Conservation (phyloP, 805 yeast species). For the Starmerella asiatica region DNA sequence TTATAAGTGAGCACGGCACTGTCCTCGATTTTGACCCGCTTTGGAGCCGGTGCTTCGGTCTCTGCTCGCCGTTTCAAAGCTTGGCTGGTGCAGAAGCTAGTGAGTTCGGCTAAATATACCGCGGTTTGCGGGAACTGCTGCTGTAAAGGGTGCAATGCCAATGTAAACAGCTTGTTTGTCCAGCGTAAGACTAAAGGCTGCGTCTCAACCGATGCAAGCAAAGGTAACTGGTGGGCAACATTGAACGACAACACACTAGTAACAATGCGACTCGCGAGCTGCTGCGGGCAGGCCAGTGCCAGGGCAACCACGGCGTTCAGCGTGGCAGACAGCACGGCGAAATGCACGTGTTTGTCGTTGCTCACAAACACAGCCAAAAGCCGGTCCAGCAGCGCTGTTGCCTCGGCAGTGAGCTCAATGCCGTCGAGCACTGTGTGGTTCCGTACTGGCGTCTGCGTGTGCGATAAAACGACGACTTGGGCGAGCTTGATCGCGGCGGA, state of each 20-base stretch:
- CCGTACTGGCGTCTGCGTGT: slow-evolving; percentile 23
- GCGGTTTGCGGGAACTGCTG: slow-evolving; percentile 21
- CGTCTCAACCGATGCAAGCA: slow-evolving; percentile 20
- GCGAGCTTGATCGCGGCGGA: slow-evolving; percentile 64
- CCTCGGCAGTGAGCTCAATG: slow-evolving; percentile 51
- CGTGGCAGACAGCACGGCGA: slow-evolving; percentile 50
- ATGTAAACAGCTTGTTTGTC: slow-evolving; percentile 18
- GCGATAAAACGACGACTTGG: slow-evolving; percentile 40
- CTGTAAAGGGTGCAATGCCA: slow-evolving; percentile 17
- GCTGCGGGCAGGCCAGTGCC: slow-evolving; percentile 47
- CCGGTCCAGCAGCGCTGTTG: slow-evolving; percentile 52
- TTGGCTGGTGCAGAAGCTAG: slow-evolving; percentile 23
- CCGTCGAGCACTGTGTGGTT: slow-evolving; percentile 46
- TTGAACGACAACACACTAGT: slow-evolving; percentile 49
- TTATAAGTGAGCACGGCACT: slow-evolving; percentile 33
- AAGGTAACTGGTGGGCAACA: slow-evolving; percentile 9
- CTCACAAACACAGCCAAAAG: slow-evolving; percentile 38
- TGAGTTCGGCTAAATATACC: slow-evolving; percentile 22
- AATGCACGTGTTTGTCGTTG: slow-evolving; percentile 36
- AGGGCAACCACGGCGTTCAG: slow-evolving; percentile 51
- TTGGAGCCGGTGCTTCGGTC: slow-evolving; percentile 19
- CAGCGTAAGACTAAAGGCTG: slow-evolving; percentile 23
- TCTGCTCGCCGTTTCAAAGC: slow-evolving; percentile 25
- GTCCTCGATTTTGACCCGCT: slow-evolving; percentile 20
- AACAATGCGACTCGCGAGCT: slow-evolving; percentile 41